phyloP scores from a whole-genome alignment of 371 early-diverging fungal genomes.

The Aphelidium insulamus region DNA sequence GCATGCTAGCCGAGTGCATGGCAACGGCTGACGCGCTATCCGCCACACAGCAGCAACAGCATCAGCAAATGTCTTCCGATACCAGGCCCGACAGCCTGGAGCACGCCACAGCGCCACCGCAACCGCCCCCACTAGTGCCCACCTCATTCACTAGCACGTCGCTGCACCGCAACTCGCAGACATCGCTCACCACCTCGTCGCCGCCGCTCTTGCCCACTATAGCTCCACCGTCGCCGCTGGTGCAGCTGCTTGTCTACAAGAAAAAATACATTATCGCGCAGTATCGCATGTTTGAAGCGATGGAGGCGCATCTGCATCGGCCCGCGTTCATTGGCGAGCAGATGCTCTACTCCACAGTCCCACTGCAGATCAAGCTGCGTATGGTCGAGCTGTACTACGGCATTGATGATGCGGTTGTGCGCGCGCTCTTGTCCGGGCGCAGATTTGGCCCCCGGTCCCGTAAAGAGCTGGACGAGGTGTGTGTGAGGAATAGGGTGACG shows the following conservation, averaged over 20 bases:
- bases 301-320: conserved; percentile 1
- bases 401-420: conserved; percentile 14
- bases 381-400: conserved; percentile 18
- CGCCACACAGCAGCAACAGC: no score
- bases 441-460: conserved; percentile 9
- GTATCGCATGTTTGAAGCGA: not conserved
- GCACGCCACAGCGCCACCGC: no score
- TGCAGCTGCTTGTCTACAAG: not conserved
- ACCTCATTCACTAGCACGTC: no score
- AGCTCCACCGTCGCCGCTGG: no score
- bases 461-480: conserved; percentile 10
- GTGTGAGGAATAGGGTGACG: conserved; percentile 8
- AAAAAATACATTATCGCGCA: not conserved
- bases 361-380: conserved; percentile 3
- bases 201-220: no score
- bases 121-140: no score
- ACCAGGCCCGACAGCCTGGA: no score
- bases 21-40: no score
- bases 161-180: no score
- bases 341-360: conserved; percentile 8
- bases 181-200: no score
- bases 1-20: no score
- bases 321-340: conserved; percentile 1
- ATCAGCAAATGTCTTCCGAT: no score
- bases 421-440: conserved; percentile 11